Conservation (phyloP, 768 basidiomycete species). For the Strobilomyces dryophilus region DNA sequence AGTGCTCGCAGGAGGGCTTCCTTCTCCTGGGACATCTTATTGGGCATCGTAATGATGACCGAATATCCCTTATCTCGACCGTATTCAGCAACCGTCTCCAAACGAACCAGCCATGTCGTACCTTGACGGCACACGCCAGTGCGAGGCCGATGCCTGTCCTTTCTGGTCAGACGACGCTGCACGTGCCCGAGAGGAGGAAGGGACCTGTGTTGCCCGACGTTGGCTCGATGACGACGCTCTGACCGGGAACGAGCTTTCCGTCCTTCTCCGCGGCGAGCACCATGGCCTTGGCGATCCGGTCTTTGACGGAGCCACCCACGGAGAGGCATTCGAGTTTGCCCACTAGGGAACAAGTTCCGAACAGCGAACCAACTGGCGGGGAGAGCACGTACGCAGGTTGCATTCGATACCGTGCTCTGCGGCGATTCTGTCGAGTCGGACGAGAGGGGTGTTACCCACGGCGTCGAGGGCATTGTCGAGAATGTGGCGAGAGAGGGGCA, state of each 20-base stretch:
- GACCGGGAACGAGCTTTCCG: slow-evolving; percentile 78
- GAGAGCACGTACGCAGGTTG: slow-evolving; percentile 68
- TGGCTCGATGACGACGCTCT: slow-evolving; percentile 92
- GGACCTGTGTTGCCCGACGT: slow-evolving; percentile 94
- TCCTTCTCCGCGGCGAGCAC: slow-evolving; percentile 89
- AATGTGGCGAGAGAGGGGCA: slow-evolving; percentile 40
- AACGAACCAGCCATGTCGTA: slow-evolving; percentile 29
- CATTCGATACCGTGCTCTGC: slow-evolving; percentile 73
- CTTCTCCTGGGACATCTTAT: slow-evolving; percentile 97
- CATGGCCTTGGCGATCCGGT: slow-evolving; percentile 96
- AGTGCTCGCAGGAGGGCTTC: slow-evolving; percentile 87
- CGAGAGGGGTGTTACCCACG: slow-evolving; percentile 87
- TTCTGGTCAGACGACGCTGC: neutral
- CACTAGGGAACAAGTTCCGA: slow-evolving; percentile 40
- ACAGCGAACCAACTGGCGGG: neutral
- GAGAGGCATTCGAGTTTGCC: slow-evolving; percentile 90
- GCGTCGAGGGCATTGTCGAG: slow-evolving; percentile 79
- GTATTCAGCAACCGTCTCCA: slow-evolving; percentile 60
- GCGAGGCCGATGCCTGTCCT: slow-evolving; percentile 84
- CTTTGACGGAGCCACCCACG: slow-evolving; percentile 92
- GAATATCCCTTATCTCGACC: slow-evolving; percentile 87
- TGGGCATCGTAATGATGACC: slow-evolving; percentile 84
- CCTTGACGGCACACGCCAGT: slow-evolving; percentile 92
- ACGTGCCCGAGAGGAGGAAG: slow-evolving; percentile 14
- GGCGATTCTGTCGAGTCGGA: slow-evolving; percentile 80